These are phyloP conservation scores for Trypanosoma cruzi DNA, from an alignment of 208 protist species.

Conservation along the genomic window DNA sequence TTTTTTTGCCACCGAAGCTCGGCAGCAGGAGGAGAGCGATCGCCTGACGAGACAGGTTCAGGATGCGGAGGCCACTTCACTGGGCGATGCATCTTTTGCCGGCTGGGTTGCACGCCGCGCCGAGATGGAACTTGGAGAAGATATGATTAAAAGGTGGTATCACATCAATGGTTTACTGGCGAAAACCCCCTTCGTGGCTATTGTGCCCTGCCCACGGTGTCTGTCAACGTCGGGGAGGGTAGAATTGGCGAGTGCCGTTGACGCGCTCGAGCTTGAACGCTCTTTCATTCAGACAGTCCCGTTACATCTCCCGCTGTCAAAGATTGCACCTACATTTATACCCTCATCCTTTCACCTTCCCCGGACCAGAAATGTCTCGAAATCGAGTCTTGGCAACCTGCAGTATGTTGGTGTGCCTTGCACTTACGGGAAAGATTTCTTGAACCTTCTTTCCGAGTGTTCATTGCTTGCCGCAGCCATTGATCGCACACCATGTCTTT, in stretches of 20 bases:
- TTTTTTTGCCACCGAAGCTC: constrained; percentile 34
- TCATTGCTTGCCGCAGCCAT: constrained; percentile 42
- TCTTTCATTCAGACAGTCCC: constrained; percentile 66
- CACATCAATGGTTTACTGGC: constrained; percentile 43
- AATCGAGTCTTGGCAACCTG: constrained; percentile 34
- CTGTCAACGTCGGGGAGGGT: constrained; percentile 30
- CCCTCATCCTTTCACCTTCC: constrained; percentile 37
- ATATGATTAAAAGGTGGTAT: constrained; percentile 50
- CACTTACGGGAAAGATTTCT: constrained; percentile 38
- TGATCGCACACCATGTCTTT: constrained; percentile 46
- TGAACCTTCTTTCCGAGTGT: constrained; percentile 34
- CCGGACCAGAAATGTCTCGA: constrained; percentile 20
- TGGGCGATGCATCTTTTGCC: constrained; percentile 30
- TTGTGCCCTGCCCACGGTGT: constrained; percentile 52
- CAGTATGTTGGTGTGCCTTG: constrained; percentile 46
- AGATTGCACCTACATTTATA: constrained; percentile 55
- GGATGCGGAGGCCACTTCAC: constrained; percentile 16
- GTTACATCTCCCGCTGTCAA: constrained; percentile 43
- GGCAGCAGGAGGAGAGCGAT: constrained; percentile 30
- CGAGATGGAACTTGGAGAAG: constrained; percentile 7
- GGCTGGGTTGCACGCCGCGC: constrained; percentile 36
- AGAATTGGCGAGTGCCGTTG: constrained; percentile 37
- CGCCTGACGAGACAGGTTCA: constrained; percentile 25
- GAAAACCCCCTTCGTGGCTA: constrained; percentile 61
- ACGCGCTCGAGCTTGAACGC: constrained; percentile 45